Conservation (phyloP, 129 eudicot species). For the Pseudognaphalium luteoalbum region DNA sequence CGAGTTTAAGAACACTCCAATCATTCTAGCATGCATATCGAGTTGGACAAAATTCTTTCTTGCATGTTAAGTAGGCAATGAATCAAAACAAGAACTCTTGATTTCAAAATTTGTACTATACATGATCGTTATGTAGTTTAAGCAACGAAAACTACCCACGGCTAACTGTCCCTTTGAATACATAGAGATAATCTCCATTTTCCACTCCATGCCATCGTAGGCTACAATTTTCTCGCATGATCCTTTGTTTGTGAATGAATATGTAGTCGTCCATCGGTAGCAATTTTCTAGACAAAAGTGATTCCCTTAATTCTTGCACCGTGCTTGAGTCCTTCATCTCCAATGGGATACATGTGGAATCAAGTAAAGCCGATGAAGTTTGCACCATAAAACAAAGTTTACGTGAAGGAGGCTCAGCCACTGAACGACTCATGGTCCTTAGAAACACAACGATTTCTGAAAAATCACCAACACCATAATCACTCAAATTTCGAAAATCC, state of each 20-base stretch:
- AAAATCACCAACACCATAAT: slow-evolving; percentile 55
- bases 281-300: slow-evolving; percentile 42
- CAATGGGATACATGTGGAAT: slow-evolving; percentile 61
- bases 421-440: slow-evolving; percentile 45
- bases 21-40: neutral
- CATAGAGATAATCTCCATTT: slow-evolving; percentile 69
- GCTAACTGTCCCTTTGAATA: slow-evolving; percentile 77
- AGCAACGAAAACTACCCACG: slow-evolving; percentile 26
- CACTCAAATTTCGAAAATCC: slow-evolving; percentile 63
- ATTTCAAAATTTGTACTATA: neutral
- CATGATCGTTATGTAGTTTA: slow-evolving; percentile 2
- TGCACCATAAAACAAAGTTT: slow-evolving; percentile 67
- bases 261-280: slow-evolving; percentile 80
- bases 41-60: neutral
- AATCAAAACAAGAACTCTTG: neutral
- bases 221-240: slow-evolving; percentile 78
- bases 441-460: slow-evolving; percentile 62
- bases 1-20: neutral
- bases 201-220: slow-evolving; percentile 95
- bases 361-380: slow-evolving; percentile 60
- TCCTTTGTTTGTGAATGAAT: slow-evolving; percentile 85
- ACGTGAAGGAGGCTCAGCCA: slow-evolving; percentile 61
- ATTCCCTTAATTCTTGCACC: slow-evolving; percentile 50
- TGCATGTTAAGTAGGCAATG: neutral
- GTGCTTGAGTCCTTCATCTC: slow-evolving; percentile 72